Base-by-base conservation (phyloP, 176 grass and related monocot genomes). In the sorghum (Sorghum bicolor) region DNA sequence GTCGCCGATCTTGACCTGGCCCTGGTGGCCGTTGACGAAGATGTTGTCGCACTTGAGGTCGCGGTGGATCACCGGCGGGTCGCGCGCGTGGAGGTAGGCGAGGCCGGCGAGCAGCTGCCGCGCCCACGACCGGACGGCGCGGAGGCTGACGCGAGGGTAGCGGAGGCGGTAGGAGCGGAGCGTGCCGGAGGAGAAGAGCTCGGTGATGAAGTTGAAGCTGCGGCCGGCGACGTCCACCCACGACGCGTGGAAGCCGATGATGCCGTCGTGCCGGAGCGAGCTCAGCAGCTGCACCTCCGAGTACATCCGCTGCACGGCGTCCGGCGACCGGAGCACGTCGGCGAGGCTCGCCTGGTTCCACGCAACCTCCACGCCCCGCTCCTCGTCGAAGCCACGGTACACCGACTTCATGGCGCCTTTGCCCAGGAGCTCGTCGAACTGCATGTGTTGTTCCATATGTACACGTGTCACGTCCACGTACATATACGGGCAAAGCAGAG, bases 151-250 rank as follows among this genome's bases (percentile, higher is more conserved):
- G 63, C 86, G 85, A 0, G 83, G 91, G 82, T 99, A 96, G 8
- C 87, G 85, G 67, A 77, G 81, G 29, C 70, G 89, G 43, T 89
- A 99, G 70, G 91, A 82, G 28, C 93, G 89, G 10, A 99, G 93
- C 14, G 96, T 96, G 64, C 96, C 93, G 22, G 96, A 96, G 80
- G 96, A 94, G 86, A 99, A 96, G 93, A 99, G 90, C 87, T 99
- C 96, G 1, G 93, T 99, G 83, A 99, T 90, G 89, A 99, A 99
- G 88, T 99, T 99, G 87, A 99, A 94, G 72, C 77, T 92, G 29
- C 87, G 75, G 19, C 71, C 69, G 2, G 24, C 9, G 0, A 75
- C 37, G 36, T 93, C 78, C 5, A 99, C 81, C 96, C 96, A 99
- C 0, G 91, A 99, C 4, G 89, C 82, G 45, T 92, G 91, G 87